Conservation (phyloP, 1,139 yeast genomes). For the Kodamaea plutei region DNA sequence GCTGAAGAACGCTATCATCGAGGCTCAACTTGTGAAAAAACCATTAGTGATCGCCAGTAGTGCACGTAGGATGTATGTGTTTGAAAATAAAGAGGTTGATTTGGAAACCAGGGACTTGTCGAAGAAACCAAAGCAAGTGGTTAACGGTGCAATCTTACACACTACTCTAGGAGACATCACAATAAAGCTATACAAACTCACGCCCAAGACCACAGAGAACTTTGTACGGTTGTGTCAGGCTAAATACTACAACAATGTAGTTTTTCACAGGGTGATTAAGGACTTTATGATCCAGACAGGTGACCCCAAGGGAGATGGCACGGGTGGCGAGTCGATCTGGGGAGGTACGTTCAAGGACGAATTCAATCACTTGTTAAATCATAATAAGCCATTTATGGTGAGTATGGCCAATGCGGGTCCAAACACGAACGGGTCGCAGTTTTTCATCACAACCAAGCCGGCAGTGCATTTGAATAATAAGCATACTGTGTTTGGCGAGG, state of each 20-base stretch:
- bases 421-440: conserved; percentile 29
- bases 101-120: too few relatives aligned
- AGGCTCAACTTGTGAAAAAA: conserved; percentile 24
- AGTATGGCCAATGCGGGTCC: conserved; percentile 43
- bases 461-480: conserved; percentile 26
- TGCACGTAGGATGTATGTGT: too few relatives aligned
- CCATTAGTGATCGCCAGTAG: too few relatives aligned
- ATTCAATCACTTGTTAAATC: conserved; percentile 31
- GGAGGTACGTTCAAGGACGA: conserved; percentile 43
- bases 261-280: conserved; percentile 46
- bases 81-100: too few relatives aligned
- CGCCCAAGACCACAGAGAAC: conserved; percentile 45
- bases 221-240: conserved; percentile 33
- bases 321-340: conserved; percentile 48
- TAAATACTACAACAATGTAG: conserved; percentile 37
- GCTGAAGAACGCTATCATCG: conserved; percentile 33
- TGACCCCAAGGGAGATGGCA: conserved; percentile 48
- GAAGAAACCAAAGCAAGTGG: background rate
- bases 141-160: conserved; percentile 29
- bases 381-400: conserved; percentile 39
- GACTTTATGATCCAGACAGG: conserved; percentile 54
- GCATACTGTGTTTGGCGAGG: conserved; percentile 30
- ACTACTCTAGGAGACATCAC: conserved; percentile 46
- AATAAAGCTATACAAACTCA: conserved; percentile 29
- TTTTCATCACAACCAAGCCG: conserved; percentile 28